Conservation (phyloP, 768 basidiomycete genomes). For the Podaxis mareebaensis region DNA sequence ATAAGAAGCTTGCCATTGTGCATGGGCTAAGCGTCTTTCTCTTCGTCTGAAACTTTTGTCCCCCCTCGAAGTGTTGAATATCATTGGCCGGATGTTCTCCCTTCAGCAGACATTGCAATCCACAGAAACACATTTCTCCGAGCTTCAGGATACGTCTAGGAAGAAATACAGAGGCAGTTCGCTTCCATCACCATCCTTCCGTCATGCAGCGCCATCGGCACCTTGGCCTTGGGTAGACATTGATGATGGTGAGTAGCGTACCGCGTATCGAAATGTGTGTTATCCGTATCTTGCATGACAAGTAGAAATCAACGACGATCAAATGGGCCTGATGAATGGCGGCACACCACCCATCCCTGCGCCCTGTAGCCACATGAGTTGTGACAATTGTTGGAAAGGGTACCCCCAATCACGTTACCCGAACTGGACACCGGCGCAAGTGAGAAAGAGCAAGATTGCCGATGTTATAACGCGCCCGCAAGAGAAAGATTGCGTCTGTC, state of each 20-base stretch:
- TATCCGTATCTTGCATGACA: conserved; percentile 1
- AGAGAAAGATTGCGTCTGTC: conserved; percentile 25
- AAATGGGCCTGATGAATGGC: conserved; percentile 24
- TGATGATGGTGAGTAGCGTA: conserved; percentile 27
- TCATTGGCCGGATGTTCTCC: neutral
- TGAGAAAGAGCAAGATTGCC: conserved; percentile 35
- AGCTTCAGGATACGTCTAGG: neutral
- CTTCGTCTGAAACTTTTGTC: neutral
- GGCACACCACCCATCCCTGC: conserved; percentile 27
- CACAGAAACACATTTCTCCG: neutral
- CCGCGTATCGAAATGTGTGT: neutral
- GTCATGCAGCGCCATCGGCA: conserved; percentile 42
- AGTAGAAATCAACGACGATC: conserved; percentile 28
- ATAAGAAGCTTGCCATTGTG: neutral
- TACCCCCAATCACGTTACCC: conserved; percentile 45
- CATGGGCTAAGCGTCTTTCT: neutral
- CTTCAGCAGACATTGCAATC: neutral
- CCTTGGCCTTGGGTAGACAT: conserved; percentile 48
- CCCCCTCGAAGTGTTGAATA: neutral
- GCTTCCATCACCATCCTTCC: conserved; percentile 35
- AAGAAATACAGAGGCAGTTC: neutral
- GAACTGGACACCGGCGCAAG: conserved; percentile 48
- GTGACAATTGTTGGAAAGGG: conserved; percentile 32
- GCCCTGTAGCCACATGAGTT: conserved; percentile 29
- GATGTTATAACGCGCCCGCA: conserved; percentile 12